Evolutionary conservation across 2,329 filamentous ascomycete species (phyloP), one percentile per base, ranked within the genome.

Genomic region (Knufia petricola): DNA sequence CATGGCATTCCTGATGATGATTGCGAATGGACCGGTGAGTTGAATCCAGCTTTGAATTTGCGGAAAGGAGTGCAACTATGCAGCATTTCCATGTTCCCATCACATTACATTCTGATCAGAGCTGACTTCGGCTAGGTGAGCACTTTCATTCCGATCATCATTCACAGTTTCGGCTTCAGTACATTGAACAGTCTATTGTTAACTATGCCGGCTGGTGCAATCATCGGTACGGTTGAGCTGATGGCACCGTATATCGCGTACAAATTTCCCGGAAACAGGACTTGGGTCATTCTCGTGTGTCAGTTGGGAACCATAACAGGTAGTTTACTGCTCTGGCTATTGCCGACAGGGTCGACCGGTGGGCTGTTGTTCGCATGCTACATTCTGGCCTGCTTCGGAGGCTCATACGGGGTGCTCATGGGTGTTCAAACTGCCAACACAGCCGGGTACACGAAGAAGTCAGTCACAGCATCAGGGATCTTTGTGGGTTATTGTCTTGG

Each of bases 81-180:
- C n/a, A n/a, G n/a, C n/a, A n/a, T n/a, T n/a, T n/a, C n/a, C n/a
- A n/a, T n/a, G n/a, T n/a, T n/a, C n/a, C n/a, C n/a, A n/a, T n/a
- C n/a, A n/a, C n/a, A n/a, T n/a, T n/a, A n/a, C n/a, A n/a, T n/a
- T n/a, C n/a, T n/a, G n/a, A n/a, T n/a, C n/a, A n/a, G n/a, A n/a
- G n/a, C n/a, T n/a, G n/a, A n/a, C n/a, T n/a, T n/a, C n/a, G n/a
- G n/a, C n/a, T n/a, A n/a, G n/a, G n/a, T n/a, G n/a, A n/a, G n/a
- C n/a, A n/a, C 81, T 1, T 85, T 85, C 58, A 81, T 82, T 0
- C 81, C 82, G 0, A 66, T 85, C 1, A 85, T 86, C 50, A 81
- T 86, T 1, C 78, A 75, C 1, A 84, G 81, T 0, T 85, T 86
- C 59, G 82, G 82, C 47, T 85, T 75, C 64, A 72, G 70, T 19